Conservation (phyloP, 2,329 filamentous ascomycete species). For the Drechslerella dactyloides region DNA sequence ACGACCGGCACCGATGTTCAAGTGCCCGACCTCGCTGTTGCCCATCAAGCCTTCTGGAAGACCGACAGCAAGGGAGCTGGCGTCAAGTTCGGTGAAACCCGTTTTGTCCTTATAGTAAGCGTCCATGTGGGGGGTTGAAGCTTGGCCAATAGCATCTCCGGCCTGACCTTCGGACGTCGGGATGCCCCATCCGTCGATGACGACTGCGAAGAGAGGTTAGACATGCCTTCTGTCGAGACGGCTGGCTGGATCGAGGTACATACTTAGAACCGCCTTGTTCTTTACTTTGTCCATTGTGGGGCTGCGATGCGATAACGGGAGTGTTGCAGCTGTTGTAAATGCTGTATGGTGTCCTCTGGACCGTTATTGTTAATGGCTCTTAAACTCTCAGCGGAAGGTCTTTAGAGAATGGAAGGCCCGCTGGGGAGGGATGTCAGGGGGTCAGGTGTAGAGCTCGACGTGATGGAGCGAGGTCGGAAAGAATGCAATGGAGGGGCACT, state of each 20-base stretch:
- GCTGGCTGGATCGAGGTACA: conserved; percentile 57
- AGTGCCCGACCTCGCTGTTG: conserved; percentile 96
- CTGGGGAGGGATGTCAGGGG: background rate
- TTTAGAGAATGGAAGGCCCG: background rate
- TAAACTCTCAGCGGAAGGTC: background rate
- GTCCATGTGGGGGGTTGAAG: conserved; percentile 94
- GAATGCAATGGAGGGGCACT: conserved; percentile 7
- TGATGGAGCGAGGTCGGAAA: conserved; percentile 15
- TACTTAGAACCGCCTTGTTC: conserved; percentile 73
- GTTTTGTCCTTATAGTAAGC: conserved; percentile 80
- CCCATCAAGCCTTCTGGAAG: conserved; percentile 97
- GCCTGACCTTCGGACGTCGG: conserved; percentile 74
- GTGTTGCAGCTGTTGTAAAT: conserved; percentile 10
- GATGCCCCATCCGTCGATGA: conserved; percentile 99
- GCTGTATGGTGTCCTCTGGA: background rate
- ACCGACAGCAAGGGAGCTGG: conserved; percentile 92
- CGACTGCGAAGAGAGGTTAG: conserved; percentile 66
- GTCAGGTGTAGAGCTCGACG: background rate
- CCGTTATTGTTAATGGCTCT: background rate
- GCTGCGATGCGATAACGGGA: background rate
- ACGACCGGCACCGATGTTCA: conserved; percentile 96
- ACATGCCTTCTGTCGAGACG: conserved; percentile 41
- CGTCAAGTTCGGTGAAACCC: conserved; percentile 90
- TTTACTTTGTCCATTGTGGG: conserved; percentile 69
- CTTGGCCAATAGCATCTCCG: conserved; percentile 93